Base-by-base conservation (phyloP, 495 filamentous ascomycete species). In the Stereocaulon alpinum region DNA sequence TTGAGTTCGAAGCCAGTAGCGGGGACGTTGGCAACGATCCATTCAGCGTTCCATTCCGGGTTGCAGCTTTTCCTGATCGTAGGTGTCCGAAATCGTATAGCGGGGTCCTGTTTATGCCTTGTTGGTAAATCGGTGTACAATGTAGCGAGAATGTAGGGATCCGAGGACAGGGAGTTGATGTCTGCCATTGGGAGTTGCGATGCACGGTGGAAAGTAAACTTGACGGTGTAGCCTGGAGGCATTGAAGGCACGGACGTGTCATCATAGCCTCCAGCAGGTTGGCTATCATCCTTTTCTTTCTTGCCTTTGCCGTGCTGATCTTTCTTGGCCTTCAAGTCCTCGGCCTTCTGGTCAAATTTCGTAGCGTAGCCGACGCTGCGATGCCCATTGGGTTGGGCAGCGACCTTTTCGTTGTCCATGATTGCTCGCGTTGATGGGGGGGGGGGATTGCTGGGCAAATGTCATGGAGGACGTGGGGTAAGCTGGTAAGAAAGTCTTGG, bases 11-110 rank as follows among this genome's bases (percentile, higher is more conserved):
- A 92, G 1, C 91, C 91, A 1, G 79, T 80, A 0, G 81, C 72
- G 0, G 91, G 89, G 0, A 97, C 78, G 64, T 95, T 91, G 49
- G 87, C 86, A 37, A 97, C 84, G 40, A 88, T 80, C 92, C 92
- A 97, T 37, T 88, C 82, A 20, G 80, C 78, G 43, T 95, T 81
- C 92, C 92, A 97, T 18, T 72, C 75, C 0, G 92, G 89, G 62
- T 93, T 79, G 7, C 78, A 81, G 42, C 78, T 82, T 54, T 74
- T 81, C 48, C 83, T 82, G 14, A 91, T 70, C 0, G 92, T 96
- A 0, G 79, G 82, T 0, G 90, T 94, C 5, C 92, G 83, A 61
- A 85, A 82, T n/a, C 74, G 72, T 34, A 93, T 70, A 4, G 77
- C 70, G 0, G 89, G 86, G 64, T 89, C 85, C 69, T 93, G 85